Conservation (phyloP, 176 grass and related monocot genomes). For the Aechmea fasciata region DNA sequence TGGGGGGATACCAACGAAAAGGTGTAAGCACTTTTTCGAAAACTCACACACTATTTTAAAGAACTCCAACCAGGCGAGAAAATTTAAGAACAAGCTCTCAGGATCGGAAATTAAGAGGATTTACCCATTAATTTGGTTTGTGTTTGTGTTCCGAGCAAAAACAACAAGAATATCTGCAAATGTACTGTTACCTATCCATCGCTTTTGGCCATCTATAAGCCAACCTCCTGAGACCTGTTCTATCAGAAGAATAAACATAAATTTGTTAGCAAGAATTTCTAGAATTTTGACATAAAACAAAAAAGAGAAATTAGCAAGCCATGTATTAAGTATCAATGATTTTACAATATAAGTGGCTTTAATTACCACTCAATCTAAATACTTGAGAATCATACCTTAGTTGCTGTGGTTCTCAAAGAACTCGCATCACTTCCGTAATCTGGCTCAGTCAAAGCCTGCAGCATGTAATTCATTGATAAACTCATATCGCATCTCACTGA, state of each 20-base stretch:
- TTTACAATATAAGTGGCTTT: not conserved
- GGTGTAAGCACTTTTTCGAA: no score
- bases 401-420: slow-evolving; percentile 55
- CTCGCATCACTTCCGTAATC: slow-evolving; percentile 81
- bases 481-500: no score
- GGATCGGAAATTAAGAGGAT: not conserved
- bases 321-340: not conserved
- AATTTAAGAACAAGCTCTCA: not conserved
- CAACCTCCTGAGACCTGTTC: slow-evolving; percentile 60
- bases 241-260: not conserved
- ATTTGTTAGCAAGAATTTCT: not conserved
- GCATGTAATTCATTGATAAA: slow-evolving; percentile 6
- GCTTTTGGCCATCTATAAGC: slow-evolving; percentile 62
- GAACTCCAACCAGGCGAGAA: not conserved
- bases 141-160: slow-evolving; percentile 50
- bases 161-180: slow-evolving; percentile 64
- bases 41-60: no score
- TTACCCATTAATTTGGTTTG: slow-evolving; percentile 65
- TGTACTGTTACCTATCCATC: slow-evolving; percentile 74
- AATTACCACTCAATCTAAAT: not conserved
- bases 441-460: slow-evolving; percentile 68
- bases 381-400: slow-evolving; percentile 36
- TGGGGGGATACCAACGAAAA: no score
- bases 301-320: not conserved
- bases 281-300: not conserved